Conservation (phyloP, 2,329 filamentous ascomycete species). For the Tolypocladium amazonense region DNA sequence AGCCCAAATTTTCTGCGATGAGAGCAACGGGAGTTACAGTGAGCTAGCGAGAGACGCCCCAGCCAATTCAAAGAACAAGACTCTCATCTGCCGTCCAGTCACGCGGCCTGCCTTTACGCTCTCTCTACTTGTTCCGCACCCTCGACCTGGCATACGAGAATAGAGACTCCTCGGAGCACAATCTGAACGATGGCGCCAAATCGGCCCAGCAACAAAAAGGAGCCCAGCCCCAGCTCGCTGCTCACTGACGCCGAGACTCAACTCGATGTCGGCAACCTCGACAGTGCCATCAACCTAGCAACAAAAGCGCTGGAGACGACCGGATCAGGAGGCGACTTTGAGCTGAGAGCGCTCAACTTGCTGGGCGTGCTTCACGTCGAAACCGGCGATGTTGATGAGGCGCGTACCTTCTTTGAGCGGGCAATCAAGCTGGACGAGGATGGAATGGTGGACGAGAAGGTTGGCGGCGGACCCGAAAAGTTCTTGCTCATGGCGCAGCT, state of each 20-base stretch:
- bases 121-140: no score
- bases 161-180: background rate
- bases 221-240: constrained; percentile 15
- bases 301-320: constrained; percentile 31
- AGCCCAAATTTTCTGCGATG: constrained; percentile 15
- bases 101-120: background rate
- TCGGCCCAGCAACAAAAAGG: constrained; percentile 25
- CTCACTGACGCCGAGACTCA: constrained; percentile 30
- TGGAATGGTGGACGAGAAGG: constrained; percentile 56
- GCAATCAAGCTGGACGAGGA: constrained; percentile 70
- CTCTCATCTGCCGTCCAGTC: background rate
- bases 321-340: constrained; percentile 34
- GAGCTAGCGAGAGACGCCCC: background rate
- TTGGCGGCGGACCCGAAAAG: constrained; percentile 82
- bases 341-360: constrained; percentile 60
- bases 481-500: constrained; percentile 92
- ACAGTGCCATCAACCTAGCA: constrained; percentile 29
- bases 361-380: constrained; percentile 77
- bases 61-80: background rate
- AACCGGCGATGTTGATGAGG: constrained; percentile 67
- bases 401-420: constrained; percentile 59
- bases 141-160: no score
- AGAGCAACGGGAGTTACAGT: background rate
- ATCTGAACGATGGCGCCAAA: constrained; percentile 27
- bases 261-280: constrained; percentile 29